Evolutionary conservation across 257 asterid species (phyloP).

Genomic region (Nicotiana otophora): DNA sequence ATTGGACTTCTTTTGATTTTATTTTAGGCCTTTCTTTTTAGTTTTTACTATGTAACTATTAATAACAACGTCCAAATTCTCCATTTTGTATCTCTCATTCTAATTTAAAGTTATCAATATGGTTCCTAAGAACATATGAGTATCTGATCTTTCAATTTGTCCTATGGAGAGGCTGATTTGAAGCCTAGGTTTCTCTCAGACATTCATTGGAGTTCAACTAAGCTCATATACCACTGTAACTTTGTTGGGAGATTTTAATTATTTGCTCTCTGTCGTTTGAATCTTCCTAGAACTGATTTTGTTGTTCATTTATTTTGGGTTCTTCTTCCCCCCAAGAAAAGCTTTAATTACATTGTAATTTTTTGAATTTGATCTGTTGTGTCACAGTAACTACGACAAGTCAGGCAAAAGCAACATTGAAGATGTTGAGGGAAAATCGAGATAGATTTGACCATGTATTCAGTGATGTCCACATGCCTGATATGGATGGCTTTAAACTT

Average conservation of each 20-base stretch:
- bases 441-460: slow-evolving; percentile 71
- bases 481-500: slow-evolving; percentile 90
- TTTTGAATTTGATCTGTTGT: not conserved
- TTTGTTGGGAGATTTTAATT: not conserved
- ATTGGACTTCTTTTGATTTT: not conserved
- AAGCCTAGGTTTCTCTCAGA: not conserved
- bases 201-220: not conserved
- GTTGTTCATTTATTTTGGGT: not conserved
- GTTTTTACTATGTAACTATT: not conserved
- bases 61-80: not conserved
- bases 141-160: not conserved
- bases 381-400: slow-evolving; percentile 54
- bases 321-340: slow-evolving; percentile 7
- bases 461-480: slow-evolving; percentile 93
- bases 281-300: not conserved
- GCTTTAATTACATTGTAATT: not conserved
- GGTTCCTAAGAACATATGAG: not conserved
- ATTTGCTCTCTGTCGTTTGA: not conserved
- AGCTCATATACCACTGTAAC: not conserved
- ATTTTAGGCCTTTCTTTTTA: not conserved
- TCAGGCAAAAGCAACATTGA: slow-evolving; percentile 62
- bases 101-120: not conserved
- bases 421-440: slow-evolving; percentile 62
- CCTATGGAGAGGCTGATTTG: not conserved
- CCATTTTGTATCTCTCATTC: not conserved